phyloP scores from a whole-genome alignment of 371 early-diverging fungal species.

The Syncephalastrum contaminatum region DNA sequence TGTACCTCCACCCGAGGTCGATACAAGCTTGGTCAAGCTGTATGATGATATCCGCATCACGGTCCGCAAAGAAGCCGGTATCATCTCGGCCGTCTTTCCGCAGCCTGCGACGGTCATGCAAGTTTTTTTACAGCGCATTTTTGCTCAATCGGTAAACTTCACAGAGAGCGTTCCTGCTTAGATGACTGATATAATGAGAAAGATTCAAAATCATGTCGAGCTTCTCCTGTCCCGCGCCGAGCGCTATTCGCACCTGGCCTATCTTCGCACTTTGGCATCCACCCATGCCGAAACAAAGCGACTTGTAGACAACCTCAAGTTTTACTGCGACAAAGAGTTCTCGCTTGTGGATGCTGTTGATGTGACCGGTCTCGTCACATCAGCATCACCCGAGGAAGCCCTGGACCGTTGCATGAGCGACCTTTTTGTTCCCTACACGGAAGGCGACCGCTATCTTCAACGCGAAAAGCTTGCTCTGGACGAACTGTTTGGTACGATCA shows the following conservation, averaged over 20 bases:
- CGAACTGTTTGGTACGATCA: slow-evolving; percentile 61
- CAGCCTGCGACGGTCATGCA: slow-evolving; percentile 89
- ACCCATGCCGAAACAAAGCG: slow-evolving; percentile 76
- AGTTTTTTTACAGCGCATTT: slow-evolving; percentile 90
- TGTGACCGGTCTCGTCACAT: slow-evolving; percentile 33
- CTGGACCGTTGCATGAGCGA: slow-evolving; percentile 91
- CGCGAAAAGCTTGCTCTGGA: slow-evolving; percentile 69
- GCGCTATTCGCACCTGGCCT: slow-evolving; percentile 69
- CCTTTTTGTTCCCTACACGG: slow-evolving; percentile 92
- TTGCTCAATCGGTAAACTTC: slow-evolving; percentile 86
- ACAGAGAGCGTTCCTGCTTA: background rate
- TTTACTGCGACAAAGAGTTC: slow-evolving; percentile 58
- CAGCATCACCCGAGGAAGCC: slow-evolving; percentile 56
- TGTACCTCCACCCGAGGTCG: slow-evolving; percentile 66
- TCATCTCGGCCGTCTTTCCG: slow-evolving; percentile 92
- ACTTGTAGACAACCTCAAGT: slow-evolving; percentile 74
- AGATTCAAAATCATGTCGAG: slow-evolving; percentile 90
- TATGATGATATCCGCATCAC: slow-evolving; percentile 83
- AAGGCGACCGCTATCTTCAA: slow-evolving; percentile 81
- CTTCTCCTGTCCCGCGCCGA: slow-evolving; percentile 69
- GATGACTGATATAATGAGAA: background rate
- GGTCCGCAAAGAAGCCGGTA: slow-evolving; percentile 82
- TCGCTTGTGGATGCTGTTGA: slow-evolving; percentile 23
- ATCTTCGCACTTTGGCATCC: slow-evolving; percentile 75
- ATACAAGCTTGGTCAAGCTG: slow-evolving; percentile 75